These are phyloP conservation scores for Pseudozyma tsukubaensis DNA, from an alignment of 1,284 basidiomycete species.

Conservation along the genomic window DNA sequence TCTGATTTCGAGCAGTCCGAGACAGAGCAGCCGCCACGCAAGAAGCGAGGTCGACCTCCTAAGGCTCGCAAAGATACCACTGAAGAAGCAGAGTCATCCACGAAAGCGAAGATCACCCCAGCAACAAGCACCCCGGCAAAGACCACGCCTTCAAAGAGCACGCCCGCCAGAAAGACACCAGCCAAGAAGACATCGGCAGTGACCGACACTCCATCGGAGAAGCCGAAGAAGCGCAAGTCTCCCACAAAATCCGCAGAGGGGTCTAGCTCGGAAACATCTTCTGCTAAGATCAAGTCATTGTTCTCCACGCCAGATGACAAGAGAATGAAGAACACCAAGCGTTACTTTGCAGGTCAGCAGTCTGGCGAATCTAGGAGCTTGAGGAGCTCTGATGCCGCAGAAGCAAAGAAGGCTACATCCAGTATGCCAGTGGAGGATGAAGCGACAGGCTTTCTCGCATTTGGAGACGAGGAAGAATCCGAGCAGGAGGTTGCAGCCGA, in stretches of 20 bases:
- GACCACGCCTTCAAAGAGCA: background rate
- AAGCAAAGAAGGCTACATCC: conserved; percentile 9
- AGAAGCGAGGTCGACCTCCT: conserved; percentile 14
- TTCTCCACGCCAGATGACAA: conserved; percentile 10
- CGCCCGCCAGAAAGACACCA: conserved; percentile 7
- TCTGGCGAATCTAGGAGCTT: background rate
- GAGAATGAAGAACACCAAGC: conserved; percentile 16
- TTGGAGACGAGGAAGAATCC: conserved; percentile 20
- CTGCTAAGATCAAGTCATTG: conserved; percentile 3
- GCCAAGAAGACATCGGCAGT: background rate
- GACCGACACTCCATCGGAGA: background rate
- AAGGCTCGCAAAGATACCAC: background rate
- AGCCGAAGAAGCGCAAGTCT: background rate
- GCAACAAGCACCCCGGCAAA: conserved; percentile 4
- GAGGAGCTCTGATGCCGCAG: background rate
- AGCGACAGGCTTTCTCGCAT: conserved; percentile 34
- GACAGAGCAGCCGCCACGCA: conserved; percentile 29
- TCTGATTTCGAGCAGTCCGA: conserved; percentile 9
- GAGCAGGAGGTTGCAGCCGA: conserved; percentile 9
- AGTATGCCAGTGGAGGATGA: conserved; percentile 35
- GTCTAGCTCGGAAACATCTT: background rate
- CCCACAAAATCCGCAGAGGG: background rate
- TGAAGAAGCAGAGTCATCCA: conserved; percentile 3
- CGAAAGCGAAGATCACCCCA: conserved; percentile 8
- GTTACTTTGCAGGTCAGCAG: conserved; percentile 27